A percentile compares a stretch with the other conserved stretches of the same genome.
Evolutionary conservation across 2,329 filamentous ascomycete genomes (phyloP).

Genomic region (Exophiala alcalophila): DNA sequence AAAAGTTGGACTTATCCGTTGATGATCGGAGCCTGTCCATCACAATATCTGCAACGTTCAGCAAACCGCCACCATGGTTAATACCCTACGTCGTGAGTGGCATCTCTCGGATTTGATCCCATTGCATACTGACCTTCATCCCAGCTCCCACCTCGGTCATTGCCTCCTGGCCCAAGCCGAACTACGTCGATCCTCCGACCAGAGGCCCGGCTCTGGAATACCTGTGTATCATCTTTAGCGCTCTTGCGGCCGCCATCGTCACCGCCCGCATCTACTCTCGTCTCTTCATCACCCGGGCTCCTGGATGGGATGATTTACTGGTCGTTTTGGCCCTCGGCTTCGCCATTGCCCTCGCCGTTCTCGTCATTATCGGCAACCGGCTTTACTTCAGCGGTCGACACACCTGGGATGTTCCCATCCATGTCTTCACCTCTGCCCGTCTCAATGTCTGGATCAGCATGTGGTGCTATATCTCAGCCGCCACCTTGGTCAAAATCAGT

Average conservation of each 20-base stretch:
- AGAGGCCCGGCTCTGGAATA: conserved; percentile 31
- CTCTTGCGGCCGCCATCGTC: conserved; percentile 28
- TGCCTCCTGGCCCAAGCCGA: conserved; percentile 34
- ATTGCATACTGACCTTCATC: background rate
- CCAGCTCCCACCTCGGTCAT: conserved; percentile 21
- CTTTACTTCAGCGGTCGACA: conserved; percentile 25
- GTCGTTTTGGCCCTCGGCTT: conserved; percentile 20
- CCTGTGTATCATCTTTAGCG: conserved; percentile 31
- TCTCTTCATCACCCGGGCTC: conserved; percentile 30
- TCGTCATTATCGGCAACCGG: conserved; percentile 28
- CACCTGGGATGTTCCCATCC: conserved; percentile 28
- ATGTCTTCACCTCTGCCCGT: conserved; percentile 16
- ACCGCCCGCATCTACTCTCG: conserved; percentile 33
- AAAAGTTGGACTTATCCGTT: too few relatives aligned
- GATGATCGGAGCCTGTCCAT: background rate
- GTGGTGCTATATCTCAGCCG: conserved; percentile 21
- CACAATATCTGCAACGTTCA: too few relatives aligned
- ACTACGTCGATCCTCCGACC: conserved; percentile 33
- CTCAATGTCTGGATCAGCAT: conserved; percentile 27
- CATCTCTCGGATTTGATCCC: background rate
- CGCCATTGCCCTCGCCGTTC: conserved; percentile 16
- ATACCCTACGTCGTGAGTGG: conserved; percentile 22
- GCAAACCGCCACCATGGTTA: conserved; percentile 15
- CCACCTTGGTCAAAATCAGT: conserved; percentile 25
- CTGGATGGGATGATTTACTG: conserved; percentile 27